Evolutionary conservation across 2,329 filamentous ascomycete species (phyloP), one percentile per base, ranked within the genome.

Genomic region (Colletotrichum sp.): DNA sequence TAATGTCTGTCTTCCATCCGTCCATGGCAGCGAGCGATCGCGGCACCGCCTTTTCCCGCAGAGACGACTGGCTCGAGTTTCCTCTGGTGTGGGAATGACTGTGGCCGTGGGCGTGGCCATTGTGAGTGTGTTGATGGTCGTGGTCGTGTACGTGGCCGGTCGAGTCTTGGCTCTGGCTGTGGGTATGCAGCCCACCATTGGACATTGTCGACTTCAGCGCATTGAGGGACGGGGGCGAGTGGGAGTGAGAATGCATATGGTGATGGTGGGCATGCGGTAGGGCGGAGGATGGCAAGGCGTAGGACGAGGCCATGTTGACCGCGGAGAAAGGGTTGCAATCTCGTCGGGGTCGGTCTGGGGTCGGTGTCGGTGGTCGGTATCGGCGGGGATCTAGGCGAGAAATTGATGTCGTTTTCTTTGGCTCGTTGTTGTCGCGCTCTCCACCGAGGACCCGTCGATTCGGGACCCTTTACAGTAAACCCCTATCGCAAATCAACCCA

Each of bases 241-340:
- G 83, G 16, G 84, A 80, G 67, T 86, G 86, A 8, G 84, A 81
- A 78, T 88, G 84, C 61, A 85, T 81, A 75, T 85, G 82, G 65
- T 85, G 85, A 70, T 87, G 84, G 78, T 89, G 86, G 73, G 85
- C 86, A 78, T 88, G 88, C 68, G 88, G 86, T 61, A 90, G 81
- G 52, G 88, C 85, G 43, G 89, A 85, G 43, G 88, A 86, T n/a
- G 90, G 90, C 70, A 91, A 82, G 67, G 87, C 85, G 80, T 90
- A 91, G 27, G 90, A 88, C 48, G 89, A 88, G 75, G 88, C 86
- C 88, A 90, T 90, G 9, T 48, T 36, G 56, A 75, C 73, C n/a
- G 48, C 64, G 48, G 34, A 32, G 62, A 34, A 28, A 22, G 36
- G 64, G 39, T 32, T 61, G 18, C 18, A 18, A 13, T 61, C 28